Evolutionary conservation across 169 alveolate species (phyloP).

Genomic region (Eimeria praecox): DNA sequence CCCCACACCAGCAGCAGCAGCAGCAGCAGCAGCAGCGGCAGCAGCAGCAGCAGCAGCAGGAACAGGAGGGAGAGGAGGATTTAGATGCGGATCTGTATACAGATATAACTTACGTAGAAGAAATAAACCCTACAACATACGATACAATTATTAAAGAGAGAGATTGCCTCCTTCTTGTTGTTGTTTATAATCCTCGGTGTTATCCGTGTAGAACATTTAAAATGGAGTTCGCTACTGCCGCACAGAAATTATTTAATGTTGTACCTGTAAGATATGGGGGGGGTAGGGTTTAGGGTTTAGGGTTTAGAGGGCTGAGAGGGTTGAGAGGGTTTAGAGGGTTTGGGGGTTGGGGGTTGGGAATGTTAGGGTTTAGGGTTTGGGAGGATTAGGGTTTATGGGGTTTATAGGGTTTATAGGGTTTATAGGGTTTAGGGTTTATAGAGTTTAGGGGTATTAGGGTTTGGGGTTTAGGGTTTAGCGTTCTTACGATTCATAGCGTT

Average conservation of each 20-base stretch:
- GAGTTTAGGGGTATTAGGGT: too few species aligned
- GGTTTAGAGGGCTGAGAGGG: background rate
- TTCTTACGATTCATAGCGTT: too few species aligned
- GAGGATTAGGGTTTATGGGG: too few species aligned
- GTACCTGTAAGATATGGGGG: background rate
- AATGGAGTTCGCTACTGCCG: constrained; percentile 89
- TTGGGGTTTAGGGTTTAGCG: too few species aligned
- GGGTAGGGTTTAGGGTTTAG: constrained; percentile 15
- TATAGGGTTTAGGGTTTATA: too few species aligned
- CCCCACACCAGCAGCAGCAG: background rate
- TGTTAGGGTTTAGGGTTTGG: too few species aligned
- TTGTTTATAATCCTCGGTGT: constrained; percentile 92
- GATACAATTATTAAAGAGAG: background rate
- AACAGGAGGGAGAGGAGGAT: too few species aligned
- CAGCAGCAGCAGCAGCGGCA: constrained; percentile 25
- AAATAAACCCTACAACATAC: constrained; percentile 82
- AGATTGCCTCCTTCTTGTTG: constrained; percentile 89
- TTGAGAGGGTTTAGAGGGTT: constrained; percentile 30
- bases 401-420: too few species aligned
- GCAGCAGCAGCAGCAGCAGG: constrained; percentile 35
- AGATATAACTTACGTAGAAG: constrained; percentile 91
- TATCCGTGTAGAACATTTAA: too few species aligned
- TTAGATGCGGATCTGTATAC: constrained; percentile 5
- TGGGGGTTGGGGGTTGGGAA: background rate
- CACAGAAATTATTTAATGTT: constrained; percentile 83